phyloP scores from a whole-genome alignment of 345 rosid species.

The Syzygium aromaticum region DNA sequence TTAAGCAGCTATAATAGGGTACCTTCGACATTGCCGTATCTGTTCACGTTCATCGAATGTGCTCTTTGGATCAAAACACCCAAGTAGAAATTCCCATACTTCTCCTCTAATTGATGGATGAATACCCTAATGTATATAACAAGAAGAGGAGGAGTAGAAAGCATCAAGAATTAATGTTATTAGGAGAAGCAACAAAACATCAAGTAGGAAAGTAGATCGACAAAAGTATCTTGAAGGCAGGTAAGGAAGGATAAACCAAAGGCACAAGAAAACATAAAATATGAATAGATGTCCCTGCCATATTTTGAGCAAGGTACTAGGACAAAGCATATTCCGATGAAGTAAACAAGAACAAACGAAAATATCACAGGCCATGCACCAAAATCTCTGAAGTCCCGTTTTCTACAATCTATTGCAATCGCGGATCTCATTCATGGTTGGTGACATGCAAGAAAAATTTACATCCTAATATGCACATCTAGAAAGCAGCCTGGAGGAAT shows the following conservation, averaged over 20 bases:
- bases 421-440: neutral
- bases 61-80: conserved; percentile 88
- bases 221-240: neutral
- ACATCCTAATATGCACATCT: neutral
- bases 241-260: neutral
- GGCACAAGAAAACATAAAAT: neutral
- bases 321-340: neutral
- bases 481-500: neutral
- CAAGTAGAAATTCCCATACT: conserved; percentile 98
- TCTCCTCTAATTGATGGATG: conserved; percentile 99
- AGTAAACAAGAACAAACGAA: neutral
- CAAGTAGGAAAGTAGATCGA: neutral
- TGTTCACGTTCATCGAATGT: conserved; percentile 84
- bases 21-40: conserved; percentile 76
- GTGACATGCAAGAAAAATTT: neutral
- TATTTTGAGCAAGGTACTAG: neutral
- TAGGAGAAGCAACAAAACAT: neutral
- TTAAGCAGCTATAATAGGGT: neutral
- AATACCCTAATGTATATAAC: conserved; percentile 47
- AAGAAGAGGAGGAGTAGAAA: neutral
- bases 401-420: neutral
- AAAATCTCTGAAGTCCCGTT: neutral
- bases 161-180: neutral
- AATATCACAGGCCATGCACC: neutral
- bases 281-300: neutral